These are phyloP conservation scores for Penicillium bialowiezense DNA, from an alignment of 495 filamentous ascomycete genomes.

Conservation along the genomic window DNA sequence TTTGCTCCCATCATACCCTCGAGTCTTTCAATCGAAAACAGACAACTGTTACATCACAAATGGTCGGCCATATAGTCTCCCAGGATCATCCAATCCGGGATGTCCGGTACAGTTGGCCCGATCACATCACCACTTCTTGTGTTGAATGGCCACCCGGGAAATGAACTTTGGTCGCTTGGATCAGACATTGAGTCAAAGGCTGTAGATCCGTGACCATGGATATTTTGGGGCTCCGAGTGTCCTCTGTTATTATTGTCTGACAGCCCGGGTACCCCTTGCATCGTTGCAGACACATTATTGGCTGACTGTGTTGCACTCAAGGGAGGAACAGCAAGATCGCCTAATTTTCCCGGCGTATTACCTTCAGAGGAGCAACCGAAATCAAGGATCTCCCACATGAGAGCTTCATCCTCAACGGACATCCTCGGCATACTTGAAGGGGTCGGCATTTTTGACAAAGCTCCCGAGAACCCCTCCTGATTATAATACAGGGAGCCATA, in stretches of 20 bases:
- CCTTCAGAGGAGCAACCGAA: conserved; percentile 15
- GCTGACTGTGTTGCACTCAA: neutral
- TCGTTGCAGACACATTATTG: neutral
- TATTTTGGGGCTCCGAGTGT: neutral
- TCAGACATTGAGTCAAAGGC: neutral
- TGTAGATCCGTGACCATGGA: neutral
- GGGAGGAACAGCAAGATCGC: neutral
- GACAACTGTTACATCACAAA: conserved; percentile 5
- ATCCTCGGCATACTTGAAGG: conserved; percentile 26
- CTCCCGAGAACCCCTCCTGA: conserved; percentile 26
- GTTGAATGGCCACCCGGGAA: conserved; percentile 20
- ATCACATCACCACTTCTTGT: conserved; percentile 6
- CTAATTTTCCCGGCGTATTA: neutral
- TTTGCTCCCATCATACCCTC: too few species aligned
- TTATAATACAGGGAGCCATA: conserved; percentile 30
- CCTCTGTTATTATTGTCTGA: neutral
- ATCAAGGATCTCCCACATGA: conserved; percentile 33
- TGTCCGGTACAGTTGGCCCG: conserved; percentile 18
- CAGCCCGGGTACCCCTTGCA: neutral
- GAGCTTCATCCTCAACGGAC: conserved; percentile 23
- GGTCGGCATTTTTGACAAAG: conserved; percentile 25
- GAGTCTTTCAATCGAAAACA: neutral
- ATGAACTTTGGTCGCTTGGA: neutral
- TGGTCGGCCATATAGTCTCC: conserved; percentile 25
- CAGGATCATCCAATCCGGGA: conserved; percentile 33